Conservation (phyloP, 768 basidiomycete species). For the Leccinellum albellum region DNA sequence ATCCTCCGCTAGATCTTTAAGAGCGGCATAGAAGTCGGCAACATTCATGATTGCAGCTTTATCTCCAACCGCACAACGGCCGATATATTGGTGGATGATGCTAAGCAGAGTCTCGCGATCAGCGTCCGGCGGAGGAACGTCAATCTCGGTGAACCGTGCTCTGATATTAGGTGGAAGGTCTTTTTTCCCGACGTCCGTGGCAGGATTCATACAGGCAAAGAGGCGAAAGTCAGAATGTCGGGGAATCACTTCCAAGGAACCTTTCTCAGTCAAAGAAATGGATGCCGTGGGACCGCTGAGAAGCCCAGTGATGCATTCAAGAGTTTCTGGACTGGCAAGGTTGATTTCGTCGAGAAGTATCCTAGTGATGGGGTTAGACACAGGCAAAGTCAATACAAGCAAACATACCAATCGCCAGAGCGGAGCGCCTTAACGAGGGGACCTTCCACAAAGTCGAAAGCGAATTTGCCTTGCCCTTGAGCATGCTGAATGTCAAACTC, state of each 20-base stretch:
- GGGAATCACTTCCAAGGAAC: conserved; percentile 82
- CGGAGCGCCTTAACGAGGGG: conserved; percentile 89
- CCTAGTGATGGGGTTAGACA: conserved; percentile 44
- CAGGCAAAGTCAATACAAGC: not conserved
- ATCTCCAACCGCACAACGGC: conserved; percentile 76
- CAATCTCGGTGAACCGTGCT: conserved; percentile 90
- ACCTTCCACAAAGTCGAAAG: conserved; percentile 94
- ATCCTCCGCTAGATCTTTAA: conserved; percentile 70
- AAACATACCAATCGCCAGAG: conserved; percentile 82
- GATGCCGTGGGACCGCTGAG: conserved; percentile 84
- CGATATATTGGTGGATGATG: conserved; percentile 89
- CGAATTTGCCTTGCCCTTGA: conserved; percentile 83
- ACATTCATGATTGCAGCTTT: conserved; percentile 85
- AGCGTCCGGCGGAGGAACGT: conserved; percentile 90
- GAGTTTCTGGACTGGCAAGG: conserved; percentile 87
- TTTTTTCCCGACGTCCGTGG: conserved; percentile 97
- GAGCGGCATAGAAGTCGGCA: conserved; percentile 82
- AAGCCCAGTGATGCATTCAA: conserved; percentile 88
- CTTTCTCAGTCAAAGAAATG: conserved; percentile 90
- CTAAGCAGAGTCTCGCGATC: conserved; percentile 85
- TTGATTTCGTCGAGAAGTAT: conserved; percentile 96
- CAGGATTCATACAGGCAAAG: conserved; percentile 99
- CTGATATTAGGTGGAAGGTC: conserved; percentile 91
- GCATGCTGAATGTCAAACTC: conserved; percentile 88
- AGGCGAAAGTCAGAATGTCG: conserved; percentile 94